phyloP scores from a whole-genome alignment of 1,139 yeast genomes.

The Zygosaccharomyces sapae region DNA sequence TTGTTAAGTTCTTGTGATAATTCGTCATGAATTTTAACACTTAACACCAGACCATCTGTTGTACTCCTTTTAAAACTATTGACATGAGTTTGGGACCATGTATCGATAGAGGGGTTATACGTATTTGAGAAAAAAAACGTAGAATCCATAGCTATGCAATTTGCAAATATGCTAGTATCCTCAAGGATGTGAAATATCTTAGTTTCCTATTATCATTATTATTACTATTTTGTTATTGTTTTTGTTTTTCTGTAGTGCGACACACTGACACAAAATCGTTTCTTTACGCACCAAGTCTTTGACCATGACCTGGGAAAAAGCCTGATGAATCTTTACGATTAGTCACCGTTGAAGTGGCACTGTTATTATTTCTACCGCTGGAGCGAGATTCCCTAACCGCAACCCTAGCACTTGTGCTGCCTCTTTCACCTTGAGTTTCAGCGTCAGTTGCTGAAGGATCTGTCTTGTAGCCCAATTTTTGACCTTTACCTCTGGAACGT shows the following conservation, averaged over 20 bases:
- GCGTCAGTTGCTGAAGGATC: slow-evolving; percentile 8
- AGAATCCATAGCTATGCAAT: background rate
- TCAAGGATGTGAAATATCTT: too few species aligned
- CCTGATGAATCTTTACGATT: slow-evolving; percentile 2
- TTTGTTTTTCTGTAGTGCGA: background rate
- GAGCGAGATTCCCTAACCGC: background rate
- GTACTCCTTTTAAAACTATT: background rate
- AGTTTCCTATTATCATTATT: background rate
- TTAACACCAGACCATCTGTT: background rate
- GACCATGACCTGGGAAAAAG: slow-evolving; percentile 15
- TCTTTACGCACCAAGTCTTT: slow-evolving; percentile 12
- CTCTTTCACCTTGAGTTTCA: slow-evolving; percentile 20
- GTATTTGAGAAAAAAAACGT: background rate
- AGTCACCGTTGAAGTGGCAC: background rate
- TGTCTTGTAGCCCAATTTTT: slow-evolving; percentile 9
- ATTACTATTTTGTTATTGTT: background rate
- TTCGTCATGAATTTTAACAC: background rate
- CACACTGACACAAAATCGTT: background rate
- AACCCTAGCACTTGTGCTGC: slow-evolving; percentile 6
- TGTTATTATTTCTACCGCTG: background rate
- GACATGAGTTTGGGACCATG: background rate
- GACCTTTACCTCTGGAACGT: slow-evolving; percentile 10
- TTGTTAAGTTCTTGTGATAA: background rate
- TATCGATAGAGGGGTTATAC: background rate
- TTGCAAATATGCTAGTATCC: background rate